Percentiles rank a stretch among this genome's conserved stretches.
Conservation (phyloP, 2,329 filamentous ascomycete species). For the Catunica adiposa region DNA sequence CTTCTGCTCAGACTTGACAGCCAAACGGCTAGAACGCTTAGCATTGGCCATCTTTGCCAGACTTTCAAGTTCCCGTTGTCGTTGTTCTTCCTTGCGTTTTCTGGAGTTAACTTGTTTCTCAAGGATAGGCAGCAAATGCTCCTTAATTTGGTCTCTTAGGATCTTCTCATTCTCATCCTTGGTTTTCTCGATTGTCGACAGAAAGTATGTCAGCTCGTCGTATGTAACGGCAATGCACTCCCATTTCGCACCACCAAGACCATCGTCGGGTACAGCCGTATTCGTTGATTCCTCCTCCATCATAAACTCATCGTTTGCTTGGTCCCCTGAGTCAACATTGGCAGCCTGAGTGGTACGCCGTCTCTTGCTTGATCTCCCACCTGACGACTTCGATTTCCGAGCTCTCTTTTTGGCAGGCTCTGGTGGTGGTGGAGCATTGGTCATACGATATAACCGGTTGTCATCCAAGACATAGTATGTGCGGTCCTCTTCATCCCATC, state of each 20-base stretch:
- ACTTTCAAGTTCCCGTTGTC: conserved; percentile 64
- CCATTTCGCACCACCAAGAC: conserved; percentile 66
- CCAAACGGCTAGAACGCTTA: conserved; percentile 82
- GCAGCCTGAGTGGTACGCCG: conserved; percentile 22
- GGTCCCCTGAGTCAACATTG: conserved; percentile 19
- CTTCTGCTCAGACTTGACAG: conserved; percentile 27
- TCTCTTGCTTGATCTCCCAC: conserved; percentile 53
- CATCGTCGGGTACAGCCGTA: conserved; percentile 34
- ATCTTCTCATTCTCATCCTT: conserved; percentile 74
- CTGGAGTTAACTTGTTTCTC: conserved; percentile 61
- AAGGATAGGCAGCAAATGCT: conserved; percentile 69
- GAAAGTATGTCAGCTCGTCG: conserved; percentile 55
- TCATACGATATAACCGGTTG: conserved; percentile 76
- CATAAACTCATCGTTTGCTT: conserved; percentile 23
- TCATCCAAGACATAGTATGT: conserved; percentile 87
- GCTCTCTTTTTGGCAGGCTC: conserved; percentile 35
- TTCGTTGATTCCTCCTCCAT: conserved; percentile 16
- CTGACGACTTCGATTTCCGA: conserved; percentile 23
- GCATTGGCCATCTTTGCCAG: conserved; percentile 81
- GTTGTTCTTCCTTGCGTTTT: conserved; percentile 49
- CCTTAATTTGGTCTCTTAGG: conserved; percentile 52
- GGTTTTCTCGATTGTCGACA: conserved; percentile 55
- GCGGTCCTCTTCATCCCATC: conserved; percentile 77
- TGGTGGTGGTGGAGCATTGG: conserved; percentile 52
- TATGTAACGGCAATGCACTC: conserved; percentile 77